Base-by-base conservation (phyloP, 306 rosid genomes). In the Cicer yamashitae region DNA sequence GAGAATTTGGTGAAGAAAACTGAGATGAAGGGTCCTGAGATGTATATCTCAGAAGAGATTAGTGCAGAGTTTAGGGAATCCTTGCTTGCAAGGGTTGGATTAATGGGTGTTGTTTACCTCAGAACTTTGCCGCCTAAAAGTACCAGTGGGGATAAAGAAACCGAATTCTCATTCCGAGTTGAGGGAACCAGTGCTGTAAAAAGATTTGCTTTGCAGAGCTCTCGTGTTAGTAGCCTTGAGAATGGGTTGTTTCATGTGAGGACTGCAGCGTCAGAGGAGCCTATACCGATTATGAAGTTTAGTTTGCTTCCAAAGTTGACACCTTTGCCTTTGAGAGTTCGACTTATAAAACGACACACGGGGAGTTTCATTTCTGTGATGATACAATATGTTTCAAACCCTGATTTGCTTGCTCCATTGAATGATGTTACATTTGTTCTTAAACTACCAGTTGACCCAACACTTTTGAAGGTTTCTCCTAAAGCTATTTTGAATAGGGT, bases 11-110 rank as follows among this genome's bases (percentile, higher is more conserved):
- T 91, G 56, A 90, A 47, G 41, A 86, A 86, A 77, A 88, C 79
- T 2, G 96, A 91, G 84, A 92, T 89, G 96, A 94, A 81, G 82
- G 97, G 91, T 53, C 97, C 97, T 7, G 99, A 92, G 87, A 89
- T 94, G 92, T 81, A 84, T 78, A 85, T 92, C 72, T 74, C 74
- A 3, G 99, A 94, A 73, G 91, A 88, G 77, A 89, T 94, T 63
- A 94, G 85, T 73, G 97, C 88, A 1, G 99, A 94, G 84, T 94
- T 94, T 10, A 89, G 99, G 82, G 97, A 90, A 56, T 94, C 99
- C 1, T 57, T 92, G 74, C 91, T 94, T 83, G 96, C 96, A 3
- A 87, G 96, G 70, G 93, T 89, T 7, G 96, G 96, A 76, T 80
- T 94, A 52, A 85, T 80, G 91, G 99, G 99, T 73, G 82, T 87